Percentiles rank a stretch among this genome's conserved stretches.
These are phyloP conservation scores for Coemansia sp. DNA, from an alignment of 192 early-diverging fungal genomes.

Conservation along the genomic window DNA sequence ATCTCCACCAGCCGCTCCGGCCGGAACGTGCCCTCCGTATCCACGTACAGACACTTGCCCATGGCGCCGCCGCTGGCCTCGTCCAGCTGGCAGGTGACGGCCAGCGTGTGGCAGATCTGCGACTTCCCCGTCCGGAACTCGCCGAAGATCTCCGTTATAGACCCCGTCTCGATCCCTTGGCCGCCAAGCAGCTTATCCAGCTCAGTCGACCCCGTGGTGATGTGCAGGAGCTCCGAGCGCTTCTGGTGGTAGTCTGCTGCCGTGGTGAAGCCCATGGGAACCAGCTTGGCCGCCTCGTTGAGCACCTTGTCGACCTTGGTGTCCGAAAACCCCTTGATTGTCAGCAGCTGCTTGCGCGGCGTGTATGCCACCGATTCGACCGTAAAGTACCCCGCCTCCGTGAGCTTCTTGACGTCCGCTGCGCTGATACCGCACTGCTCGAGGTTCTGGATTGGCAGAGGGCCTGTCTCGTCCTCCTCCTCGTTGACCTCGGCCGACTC, in stretches of 20 bases:
- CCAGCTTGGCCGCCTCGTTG: constrained; percentile 86
- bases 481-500: constrained; percentile 55
- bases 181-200: constrained; percentile 92
- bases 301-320: constrained; percentile 95
- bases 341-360: constrained; percentile 80
- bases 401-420: constrained; percentile 81
- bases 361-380: constrained; percentile 94
- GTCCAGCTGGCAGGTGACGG: constrained; percentile 95
- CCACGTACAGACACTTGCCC: constrained; percentile 95
- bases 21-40: constrained; percentile 96
- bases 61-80: constrained; percentile 86
- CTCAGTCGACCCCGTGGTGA: constrained; percentile 89
- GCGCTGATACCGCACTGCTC: constrained; percentile 71
- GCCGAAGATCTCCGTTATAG: constrained; percentile 97
- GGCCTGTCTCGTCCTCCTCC: constrained; percentile 57
- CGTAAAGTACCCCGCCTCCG: constrained; percentile 84
- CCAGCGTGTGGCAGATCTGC: constrained; percentile 93
- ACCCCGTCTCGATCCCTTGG: constrained; percentile 90
- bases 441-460: constrained; percentile 55
- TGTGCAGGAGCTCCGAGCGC: constrained; percentile 75
- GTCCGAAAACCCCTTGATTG: constrained; percentile 95
- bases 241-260: constrained; percentile 88
- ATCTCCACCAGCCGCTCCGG: constrained; percentile 85
- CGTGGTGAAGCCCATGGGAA: constrained; percentile 95
- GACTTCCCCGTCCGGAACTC: constrained; percentile 98